Conservation (phyloP, 2,329 filamentous ascomycete genomes). For the Fusarium dimerum region DNA sequence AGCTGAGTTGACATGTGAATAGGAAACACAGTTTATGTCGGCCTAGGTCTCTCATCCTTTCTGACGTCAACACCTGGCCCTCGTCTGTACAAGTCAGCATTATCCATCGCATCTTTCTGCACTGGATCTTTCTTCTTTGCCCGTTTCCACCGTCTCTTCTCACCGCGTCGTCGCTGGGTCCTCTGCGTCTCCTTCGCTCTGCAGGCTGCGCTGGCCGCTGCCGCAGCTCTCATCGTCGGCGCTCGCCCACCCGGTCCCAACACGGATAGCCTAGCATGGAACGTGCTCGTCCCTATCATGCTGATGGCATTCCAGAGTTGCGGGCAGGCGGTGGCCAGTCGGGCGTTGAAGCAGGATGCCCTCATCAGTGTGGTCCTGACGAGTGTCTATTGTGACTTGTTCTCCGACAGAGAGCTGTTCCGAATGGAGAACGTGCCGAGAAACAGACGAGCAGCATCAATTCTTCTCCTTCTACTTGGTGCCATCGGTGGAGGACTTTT, state of each 20-base stretch:
- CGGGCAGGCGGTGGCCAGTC: conserved; percentile 74
- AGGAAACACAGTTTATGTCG: conserved; percentile 79
- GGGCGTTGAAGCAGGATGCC: conserved; percentile 67
- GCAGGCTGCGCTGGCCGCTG: conserved; percentile 51
- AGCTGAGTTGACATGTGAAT: not conserved
- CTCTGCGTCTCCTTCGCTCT: conserved; percentile 58
- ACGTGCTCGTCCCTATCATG: conserved; percentile 65
- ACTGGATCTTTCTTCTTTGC: conserved; percentile 71
- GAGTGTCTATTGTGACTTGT: conserved; percentile 79
- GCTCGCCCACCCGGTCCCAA: conserved; percentile 40
- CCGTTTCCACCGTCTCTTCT: conserved; percentile 63
- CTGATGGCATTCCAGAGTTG: conserved; percentile 76
- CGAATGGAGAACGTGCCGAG: conserved; percentile 45
- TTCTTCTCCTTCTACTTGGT: conserved; percentile 49
- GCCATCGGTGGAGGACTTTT: conserved; percentile 52
- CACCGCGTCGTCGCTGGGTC: conserved; percentile 63
- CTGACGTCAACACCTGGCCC: conserved; percentile 40
- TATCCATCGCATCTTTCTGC: conserved; percentile 71
- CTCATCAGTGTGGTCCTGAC: conserved; percentile 79
- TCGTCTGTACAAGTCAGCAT: conserved; percentile 56
- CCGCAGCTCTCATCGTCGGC: conserved; percentile 56
- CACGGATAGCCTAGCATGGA: conserved; percentile 53
- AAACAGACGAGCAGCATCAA: conserved; percentile 51
- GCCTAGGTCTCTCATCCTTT: conserved; percentile 55
- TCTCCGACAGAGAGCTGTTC: conserved; percentile 61